These are phyloP conservation scores for Fonsecaea multimorphosa DNA, from an alignment of 2,329 filamentous ascomycete genomes.

Conservation along the genomic window DNA sequence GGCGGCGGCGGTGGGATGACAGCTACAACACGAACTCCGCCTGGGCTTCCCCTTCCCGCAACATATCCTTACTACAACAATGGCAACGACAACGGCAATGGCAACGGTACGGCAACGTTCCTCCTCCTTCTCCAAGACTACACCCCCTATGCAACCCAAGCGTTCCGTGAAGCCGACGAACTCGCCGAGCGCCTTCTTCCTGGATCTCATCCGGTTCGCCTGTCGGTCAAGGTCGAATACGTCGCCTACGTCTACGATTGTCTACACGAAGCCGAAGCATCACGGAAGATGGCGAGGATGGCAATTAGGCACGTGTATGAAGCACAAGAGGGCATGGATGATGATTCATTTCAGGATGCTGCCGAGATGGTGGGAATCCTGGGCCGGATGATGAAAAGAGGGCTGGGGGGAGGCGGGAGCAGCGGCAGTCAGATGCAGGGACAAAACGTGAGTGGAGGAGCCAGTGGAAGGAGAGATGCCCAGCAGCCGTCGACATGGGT, in stretches of 20 bases:
- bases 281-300: constrained; percentile 76
- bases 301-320: constrained; percentile 92
- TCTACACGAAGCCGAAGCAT: constrained; percentile 77
- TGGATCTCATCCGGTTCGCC: constrained; percentile 84
- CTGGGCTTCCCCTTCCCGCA: constrained; percentile 31
- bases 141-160: constrained; percentile 77
- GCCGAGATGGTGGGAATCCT: constrained; percentile 85
- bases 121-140: constrained; percentile 78
- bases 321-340: constrained; percentile 88
- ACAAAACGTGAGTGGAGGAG: constrained; percentile 5
- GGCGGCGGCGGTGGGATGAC: constrained; percentile 43
- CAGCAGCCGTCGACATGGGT: constrained; percentile 34
- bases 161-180: constrained; percentile 77
- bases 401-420: constrained; percentile 50
- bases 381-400: constrained; percentile 86
- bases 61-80: constrained; percentile 25
- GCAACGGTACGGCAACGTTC: constrained; percentile 67
- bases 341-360: constrained; percentile 92
- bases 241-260: constrained; percentile 94
- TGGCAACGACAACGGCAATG: constrained; percentile 22
- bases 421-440: constrained; percentile 32
- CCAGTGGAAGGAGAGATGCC: constrained; percentile 9
- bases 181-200: constrained; percentile 79
- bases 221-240: constrained; percentile 91
- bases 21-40: constrained; percentile 43